Evolutionary conservation across 2,329 filamentous ascomycete genomes (phyloP), one percentile per base, ranked within the genome.

Genomic region (Sarocladium kiliense): DNA sequence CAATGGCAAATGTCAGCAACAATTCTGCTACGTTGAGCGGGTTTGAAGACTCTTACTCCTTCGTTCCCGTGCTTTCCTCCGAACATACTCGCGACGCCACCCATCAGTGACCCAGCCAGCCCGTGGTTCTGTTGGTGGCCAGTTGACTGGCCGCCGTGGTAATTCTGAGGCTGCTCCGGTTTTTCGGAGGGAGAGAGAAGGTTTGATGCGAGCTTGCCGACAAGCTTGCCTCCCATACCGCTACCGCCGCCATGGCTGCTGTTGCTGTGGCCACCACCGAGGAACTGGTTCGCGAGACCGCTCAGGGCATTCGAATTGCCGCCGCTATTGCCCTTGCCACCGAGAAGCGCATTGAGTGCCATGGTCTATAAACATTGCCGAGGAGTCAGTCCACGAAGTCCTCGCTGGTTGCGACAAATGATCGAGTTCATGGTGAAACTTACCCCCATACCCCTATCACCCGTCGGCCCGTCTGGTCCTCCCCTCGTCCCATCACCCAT

Each of bases 401-500:
- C 27, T 30, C 25, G 5, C n/a, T 36, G 27, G 3, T 36, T 37
- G 27, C 27, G 30, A 41, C 16, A 18, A 5, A 23, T 2, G 23
- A 19, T 26, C 21, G 21, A 41, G 23, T 14, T 39, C 42, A 44
- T 50, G 19, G 3, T 7, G 42, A 25, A 55, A 78, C 85, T 67
- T 79, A 88, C 85, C 58, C 85, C 84, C 55, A 89, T 70, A 39
- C 85, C 81, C 59, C 86, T 77, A 53, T 88, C 85, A 32, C 81
- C 78, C 26, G 74, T 71, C 25, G 74, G 75, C 3, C 80, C 80
- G 59, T 79, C 77, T 19, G 73, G 62, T 54, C 77, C 74, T 41
- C 74, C 78, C 62, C 80, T 73, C 55, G 74, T 74, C 34, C 74
- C 77, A 41, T 79, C 78, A 7, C 75, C 78, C 70, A 80, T 69